Evolutionary conservation across 1,284 basidiomycete genomes (phyloP), one percentile per base, ranked within the genome.

Genomic region (Ceratobasidium sp.): DNA sequence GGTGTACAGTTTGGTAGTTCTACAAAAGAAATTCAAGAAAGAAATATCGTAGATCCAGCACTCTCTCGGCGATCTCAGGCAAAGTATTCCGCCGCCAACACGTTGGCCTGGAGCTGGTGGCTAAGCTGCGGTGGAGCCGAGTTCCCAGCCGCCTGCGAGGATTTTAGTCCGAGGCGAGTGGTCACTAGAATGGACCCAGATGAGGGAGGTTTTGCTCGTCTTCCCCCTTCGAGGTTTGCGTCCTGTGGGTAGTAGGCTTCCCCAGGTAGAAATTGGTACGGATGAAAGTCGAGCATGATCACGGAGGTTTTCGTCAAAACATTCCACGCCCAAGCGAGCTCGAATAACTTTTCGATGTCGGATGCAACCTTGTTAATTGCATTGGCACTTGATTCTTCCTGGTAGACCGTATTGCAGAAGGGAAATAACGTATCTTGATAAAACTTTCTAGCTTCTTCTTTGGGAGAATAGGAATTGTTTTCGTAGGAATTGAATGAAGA

Each of bases 51-150:
- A n/a, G n/a, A n/a, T n/a, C 11, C 36, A 41, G 36, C 11, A 41
- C 36, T 11, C 41, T 2, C 24, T 41, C 45, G 19, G 6, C 31
- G 9, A n/a, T 8, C 29, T 36, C 53, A 44, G 17, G 22, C 8
- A 31, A 69, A 69, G 22, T 69, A 69, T 22, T 69, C 53, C 24
- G 33, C 66, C 14, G 66, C 45, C 45, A 69, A 57, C 36, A 53
- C 33, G 1, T 31, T 69, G 22, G 66, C 66, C 22, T 56, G 41
- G 15, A 24, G 24, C 22, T 57, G 66, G 31, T 31, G 22, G 19
- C 41, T 69, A 17, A 36, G 19, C 19, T 27, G 19, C 19, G 54
- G 53, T 11, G n/a, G n/a, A 29, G 24, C 44, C 6, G 14, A n/a
- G 4, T 45, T 22, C 8, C 66, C 66, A 17, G 9, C 1, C 31